Percentiles rank a stretch among this genome's conserved stretches.
Evolutionary conservation across 306 rosid genomes (phyloP).

Genomic region (Rosa chinensis): DNA sequence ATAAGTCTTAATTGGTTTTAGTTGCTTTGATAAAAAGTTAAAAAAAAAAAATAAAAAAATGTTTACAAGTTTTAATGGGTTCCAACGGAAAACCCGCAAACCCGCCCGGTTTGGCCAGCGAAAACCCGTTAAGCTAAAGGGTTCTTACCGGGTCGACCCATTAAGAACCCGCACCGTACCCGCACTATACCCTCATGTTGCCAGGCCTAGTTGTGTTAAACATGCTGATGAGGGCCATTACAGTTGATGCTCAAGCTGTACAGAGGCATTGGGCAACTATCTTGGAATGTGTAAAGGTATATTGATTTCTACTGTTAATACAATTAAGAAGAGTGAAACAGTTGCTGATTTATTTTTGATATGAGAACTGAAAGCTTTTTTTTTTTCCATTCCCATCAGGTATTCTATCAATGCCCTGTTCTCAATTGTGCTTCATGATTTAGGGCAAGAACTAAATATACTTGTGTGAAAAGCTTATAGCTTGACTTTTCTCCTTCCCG

Average conservation of each 20-base stretch:
- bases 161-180: no score
- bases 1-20: no score
- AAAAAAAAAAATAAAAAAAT: no score
- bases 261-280: constrained; percentile 98
- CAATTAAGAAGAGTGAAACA: background rate
- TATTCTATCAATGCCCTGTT: constrained; percentile 13
- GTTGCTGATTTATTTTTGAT: background rate
- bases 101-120: no score
- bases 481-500: constrained; percentile 46
- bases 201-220: constrained; percentile 96
- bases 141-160: no score
- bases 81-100: no score
- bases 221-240: constrained; percentile 94
- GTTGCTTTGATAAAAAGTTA: no score
- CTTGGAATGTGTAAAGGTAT: constrained; percentile 97
- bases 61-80: no score
- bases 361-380: background rate
- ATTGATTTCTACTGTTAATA: constrained; percentile 18
- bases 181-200: no score
- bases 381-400: background rate
- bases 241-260: constrained; percentile 94
- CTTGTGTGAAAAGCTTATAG: constrained; percentile 31
- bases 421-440: constrained; percentile 8
- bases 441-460: background rate
- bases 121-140: no score